Conservation (phyloP, 2,329 filamentous ascomycete genomes). For the Penicillium brevicompactum region DNA sequence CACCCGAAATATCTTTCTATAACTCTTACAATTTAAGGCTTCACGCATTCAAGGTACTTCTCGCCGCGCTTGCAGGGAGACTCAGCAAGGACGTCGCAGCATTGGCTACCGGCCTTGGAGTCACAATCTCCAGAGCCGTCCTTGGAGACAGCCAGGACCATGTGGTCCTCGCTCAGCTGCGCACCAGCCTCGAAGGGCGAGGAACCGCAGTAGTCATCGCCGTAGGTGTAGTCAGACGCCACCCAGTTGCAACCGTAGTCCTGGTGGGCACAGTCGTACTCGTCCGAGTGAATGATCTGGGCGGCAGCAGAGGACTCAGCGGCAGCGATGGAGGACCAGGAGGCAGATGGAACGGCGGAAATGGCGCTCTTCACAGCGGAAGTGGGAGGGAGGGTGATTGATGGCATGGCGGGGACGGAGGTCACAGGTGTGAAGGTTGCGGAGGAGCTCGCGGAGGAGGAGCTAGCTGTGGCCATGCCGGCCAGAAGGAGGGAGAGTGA, state of each 20-base stretch:
- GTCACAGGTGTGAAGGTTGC: too few relatives aligned
- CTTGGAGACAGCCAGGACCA: slow-evolving; percentile 8
- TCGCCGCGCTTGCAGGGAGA: slow-evolving; percentile 8
- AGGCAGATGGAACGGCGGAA: too few relatives aligned
- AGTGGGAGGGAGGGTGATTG: too few relatives aligned
- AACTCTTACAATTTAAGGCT: background rate
- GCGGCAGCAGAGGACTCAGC: too few relatives aligned
- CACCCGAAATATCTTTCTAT: too few relatives aligned
- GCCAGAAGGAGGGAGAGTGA: too few relatives aligned
- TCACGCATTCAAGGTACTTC: slow-evolving; percentile 12
- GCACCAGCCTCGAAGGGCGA: slow-evolving; percentile 8
- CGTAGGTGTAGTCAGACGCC: slow-evolving; percentile 11
- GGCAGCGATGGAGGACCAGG: too few relatives aligned
- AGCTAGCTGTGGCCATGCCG: too few relatives aligned
- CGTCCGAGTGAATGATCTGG: background rate
- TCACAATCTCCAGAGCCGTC: slow-evolving; percentile 9
- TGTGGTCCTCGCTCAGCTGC: background rate
- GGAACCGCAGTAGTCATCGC: slow-evolving; percentile 7
- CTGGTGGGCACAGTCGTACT: slow-evolving; percentile 12
- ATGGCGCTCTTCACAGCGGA: too few relatives aligned
- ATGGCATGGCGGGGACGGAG: too few relatives aligned
- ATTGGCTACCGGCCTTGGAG: slow-evolving; percentile 4
- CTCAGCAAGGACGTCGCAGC: slow-evolving; percentile 9
- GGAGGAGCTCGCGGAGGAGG: too few relatives aligned
- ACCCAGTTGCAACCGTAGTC: slow-evolving; percentile 10